A percentile compares a stretch with the other conserved stretches of the same genome.
phyloP scores from a whole-genome alignment of 352 stramenopile species.

The Pythium dissotocum region DNA sequence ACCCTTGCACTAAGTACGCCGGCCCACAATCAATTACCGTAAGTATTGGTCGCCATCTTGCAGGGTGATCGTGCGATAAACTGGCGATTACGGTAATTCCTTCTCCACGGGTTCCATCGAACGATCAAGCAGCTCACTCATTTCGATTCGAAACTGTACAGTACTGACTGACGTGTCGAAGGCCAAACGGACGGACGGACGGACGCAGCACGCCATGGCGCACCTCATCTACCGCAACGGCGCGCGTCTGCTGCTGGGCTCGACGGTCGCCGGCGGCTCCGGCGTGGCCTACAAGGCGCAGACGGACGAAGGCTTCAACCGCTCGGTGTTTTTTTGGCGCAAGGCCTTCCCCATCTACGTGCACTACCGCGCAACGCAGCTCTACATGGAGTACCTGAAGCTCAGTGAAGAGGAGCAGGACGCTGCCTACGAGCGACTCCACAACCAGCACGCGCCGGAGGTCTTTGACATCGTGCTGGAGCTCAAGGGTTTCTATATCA shows the following conservation, averaged over 20 bases:
- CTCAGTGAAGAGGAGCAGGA: conserved; percentile 59
- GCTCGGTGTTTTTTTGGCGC: conserved; percentile 85
- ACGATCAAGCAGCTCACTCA: conserved; percentile 4
- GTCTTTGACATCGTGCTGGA: conserved; percentile 83
- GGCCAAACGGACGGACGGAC: neutral
- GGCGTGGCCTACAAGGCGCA: conserved; percentile 62
- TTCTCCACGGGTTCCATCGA: conserved; percentile 16
- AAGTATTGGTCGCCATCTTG: too few relatives aligned
- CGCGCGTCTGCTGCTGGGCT: conserved; percentile 56
- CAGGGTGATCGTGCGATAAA: neutral
- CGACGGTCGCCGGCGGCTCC: conserved; percentile 42
- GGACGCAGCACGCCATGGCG: conserved; percentile 17
- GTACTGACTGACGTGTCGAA: conserved; percentile 4
- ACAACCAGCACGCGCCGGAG: conserved; percentile 72
- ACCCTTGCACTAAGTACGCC: neutral
- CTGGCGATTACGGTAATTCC: neutral
- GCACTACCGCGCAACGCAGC: conserved; percentile 74
- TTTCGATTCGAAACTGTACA: conserved; percentile 5
- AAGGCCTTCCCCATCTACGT: conserved; percentile 88
- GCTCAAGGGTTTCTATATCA: conserved; percentile 89
- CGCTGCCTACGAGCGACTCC: conserved; percentile 68
- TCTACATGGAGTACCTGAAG: conserved; percentile 65
- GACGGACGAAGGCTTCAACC: conserved; percentile 76
- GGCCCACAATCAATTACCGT: too few relatives aligned
- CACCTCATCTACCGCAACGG: conserved; percentile 57